A percentile compares a stretch with the other conserved stretches of the same genome.
Conservation (phyloP, 2,329 filamentous ascomycete genomes). For the Phialophora chinensis region DNA sequence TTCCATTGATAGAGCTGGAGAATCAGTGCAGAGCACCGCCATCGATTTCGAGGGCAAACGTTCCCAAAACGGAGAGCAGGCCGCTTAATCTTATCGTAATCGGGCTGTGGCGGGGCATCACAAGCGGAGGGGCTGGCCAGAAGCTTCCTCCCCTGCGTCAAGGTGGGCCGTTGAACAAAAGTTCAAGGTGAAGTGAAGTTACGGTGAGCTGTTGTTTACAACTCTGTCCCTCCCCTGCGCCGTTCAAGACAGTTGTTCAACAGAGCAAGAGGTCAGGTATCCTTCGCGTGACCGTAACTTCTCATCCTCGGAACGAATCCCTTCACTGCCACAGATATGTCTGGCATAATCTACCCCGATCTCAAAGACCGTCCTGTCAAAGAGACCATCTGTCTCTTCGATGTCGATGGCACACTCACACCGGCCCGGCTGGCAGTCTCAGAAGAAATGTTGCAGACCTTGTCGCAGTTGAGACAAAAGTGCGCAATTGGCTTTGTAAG, state of each 20-base stretch:
- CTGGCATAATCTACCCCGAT: slow-evolving; percentile 64
- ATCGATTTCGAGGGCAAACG: neutral
- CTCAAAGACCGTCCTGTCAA: slow-evolving; percentile 84
- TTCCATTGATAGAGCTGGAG: neutral
- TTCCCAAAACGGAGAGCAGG: slow-evolving; percentile 2
- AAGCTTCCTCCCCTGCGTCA: slow-evolving; percentile 1
- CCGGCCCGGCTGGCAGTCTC: slow-evolving; percentile 76
- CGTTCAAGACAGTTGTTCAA: slow-evolving; percentile 1
- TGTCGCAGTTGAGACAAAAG: slow-evolving; percentile 81
- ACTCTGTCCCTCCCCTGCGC: slow-evolving; percentile 3
- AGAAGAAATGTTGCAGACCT: slow-evolving; percentile 81
- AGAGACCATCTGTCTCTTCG: slow-evolving; percentile 94
- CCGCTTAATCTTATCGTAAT: slow-evolving; percentile 7
- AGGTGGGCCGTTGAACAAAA: slow-evolving; percentile 9
- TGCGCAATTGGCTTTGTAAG: slow-evolving; percentile 80
- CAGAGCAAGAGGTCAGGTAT: neutral
- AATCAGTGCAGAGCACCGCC: neutral
- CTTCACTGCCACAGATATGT: slow-evolving; percentile 27
- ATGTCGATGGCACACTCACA: slow-evolving; percentile 92
- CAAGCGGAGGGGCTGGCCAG: slow-evolving; percentile 1
- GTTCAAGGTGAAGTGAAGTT: slow-evolving; percentile 12
- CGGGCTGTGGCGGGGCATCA: slow-evolving; percentile 3
- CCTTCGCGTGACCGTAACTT: neutral
- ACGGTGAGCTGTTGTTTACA: slow-evolving; percentile 18
- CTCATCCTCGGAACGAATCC: neutral